Evolutionary conservation across 768 basidiomycete species (phyloP).

Genomic region (Boletus rubropictus): DNA sequence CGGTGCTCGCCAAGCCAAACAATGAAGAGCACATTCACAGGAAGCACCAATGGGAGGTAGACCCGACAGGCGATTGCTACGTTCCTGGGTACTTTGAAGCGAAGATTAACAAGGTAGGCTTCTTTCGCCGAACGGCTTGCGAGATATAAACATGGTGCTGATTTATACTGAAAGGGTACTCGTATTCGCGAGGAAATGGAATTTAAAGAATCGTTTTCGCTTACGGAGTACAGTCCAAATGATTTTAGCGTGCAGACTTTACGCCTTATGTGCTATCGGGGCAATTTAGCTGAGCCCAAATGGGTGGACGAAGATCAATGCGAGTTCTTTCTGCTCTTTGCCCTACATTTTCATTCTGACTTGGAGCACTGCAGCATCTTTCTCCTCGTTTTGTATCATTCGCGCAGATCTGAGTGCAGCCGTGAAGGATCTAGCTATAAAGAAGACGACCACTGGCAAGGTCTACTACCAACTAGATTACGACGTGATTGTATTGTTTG

Average conservation of each 20-base stretch:
- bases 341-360: background rate
- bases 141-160: background rate
- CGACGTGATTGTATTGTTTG: too few relatives aligned
- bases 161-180: conserved; percentile 1
- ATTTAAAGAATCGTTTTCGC: conserved; percentile 8
- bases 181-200: conserved; percentile 2
- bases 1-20: background rate
- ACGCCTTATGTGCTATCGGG: conserved; percentile 8
- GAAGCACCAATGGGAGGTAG: conserved; percentile 6
- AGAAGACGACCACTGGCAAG: too few relatives aligned
- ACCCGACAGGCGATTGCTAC: conserved; percentile 4
- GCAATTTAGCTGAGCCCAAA: conserved; percentile 1
- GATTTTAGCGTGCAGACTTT: conserved; percentile 6
- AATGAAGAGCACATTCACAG: conserved; percentile 8
- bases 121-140: background rate
- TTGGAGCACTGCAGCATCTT: background rate
- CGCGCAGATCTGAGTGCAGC: too few relatives aligned
- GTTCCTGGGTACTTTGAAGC: conserved; percentile 15
- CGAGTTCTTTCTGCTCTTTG: background rate
- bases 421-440: too few relatives aligned
- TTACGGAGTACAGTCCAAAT: background rate
- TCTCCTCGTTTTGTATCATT: too few relatives aligned
- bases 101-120: conserved; percentile 6
- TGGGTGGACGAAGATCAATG: conserved; percentile 16
- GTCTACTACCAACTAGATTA: too few relatives aligned